phyloP scores from a whole-genome alignment of 345 rosid genomes.

The Noccaea bulbosa region DNA sequence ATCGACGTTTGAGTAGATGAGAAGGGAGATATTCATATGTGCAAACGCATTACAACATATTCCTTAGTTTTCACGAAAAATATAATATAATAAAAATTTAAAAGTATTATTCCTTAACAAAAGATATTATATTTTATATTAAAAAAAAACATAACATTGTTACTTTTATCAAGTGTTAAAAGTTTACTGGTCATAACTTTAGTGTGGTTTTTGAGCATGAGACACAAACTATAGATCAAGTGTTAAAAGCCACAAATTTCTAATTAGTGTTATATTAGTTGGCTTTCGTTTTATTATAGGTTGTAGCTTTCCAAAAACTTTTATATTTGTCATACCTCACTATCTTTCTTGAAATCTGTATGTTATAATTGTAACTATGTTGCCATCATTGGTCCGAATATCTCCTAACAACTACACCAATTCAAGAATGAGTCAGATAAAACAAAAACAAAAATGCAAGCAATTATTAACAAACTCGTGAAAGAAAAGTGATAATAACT shows the following conservation, averaged over 20 bases:
- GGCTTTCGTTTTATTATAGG: too few relatives aligned
- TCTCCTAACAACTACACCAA: slow-evolving; percentile 1
- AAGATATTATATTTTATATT: neutral
- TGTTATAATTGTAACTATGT: neutral
- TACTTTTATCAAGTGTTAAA: slow-evolving; percentile 2
- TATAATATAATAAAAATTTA: slow-evolving; percentile 21
- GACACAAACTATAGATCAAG: too few relatives aligned
- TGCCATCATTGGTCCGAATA: slow-evolving; percentile 7
- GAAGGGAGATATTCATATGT: slow-evolving; percentile 43
- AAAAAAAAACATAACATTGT: neutral
- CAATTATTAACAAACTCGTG: slow-evolving; percentile 27
- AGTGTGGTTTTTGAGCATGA: too few relatives aligned
- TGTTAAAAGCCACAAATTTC: too few relatives aligned
- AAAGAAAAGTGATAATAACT: slow-evolving; percentile 30
- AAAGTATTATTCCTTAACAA: neutral
- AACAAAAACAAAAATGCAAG: neutral
- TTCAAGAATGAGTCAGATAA: slow-evolving; percentile 14
- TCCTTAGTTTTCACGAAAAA: slow-evolving; percentile 44
- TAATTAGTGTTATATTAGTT: too few relatives aligned
- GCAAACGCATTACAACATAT: slow-evolving; percentile 44
- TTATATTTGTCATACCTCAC: too few relatives aligned
- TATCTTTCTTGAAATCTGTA: neutral
- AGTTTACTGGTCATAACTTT: neutral
- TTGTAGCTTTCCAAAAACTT: too few relatives aligned
- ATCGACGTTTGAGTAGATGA: slow-evolving; percentile 48